Percentiles rank a stretch among this genome's conserved stretches.
Evolutionary conservation across 495 filamentous ascomycete species (phyloP).

Genomic region (Xylaria venustula): DNA sequence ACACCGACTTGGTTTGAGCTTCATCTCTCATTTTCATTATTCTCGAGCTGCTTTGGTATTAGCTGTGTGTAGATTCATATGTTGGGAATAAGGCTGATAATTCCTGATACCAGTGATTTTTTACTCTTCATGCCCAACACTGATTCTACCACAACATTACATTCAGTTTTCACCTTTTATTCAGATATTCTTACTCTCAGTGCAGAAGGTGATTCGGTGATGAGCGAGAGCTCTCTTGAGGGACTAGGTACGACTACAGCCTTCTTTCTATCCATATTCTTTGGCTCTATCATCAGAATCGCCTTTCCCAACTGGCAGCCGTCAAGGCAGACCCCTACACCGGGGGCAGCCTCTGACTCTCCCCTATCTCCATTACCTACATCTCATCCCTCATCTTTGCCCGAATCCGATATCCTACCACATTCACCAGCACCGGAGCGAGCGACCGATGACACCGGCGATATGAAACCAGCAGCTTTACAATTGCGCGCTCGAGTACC

Average conservation of each 20-base stretch:
- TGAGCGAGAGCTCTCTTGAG: slow-evolving; percentile 84
- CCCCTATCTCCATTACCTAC: slow-evolving; percentile 12
- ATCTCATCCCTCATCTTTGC: slow-evolving; percentile 10
- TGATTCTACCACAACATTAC: slow-evolving; percentile 62
- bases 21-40: background rate
- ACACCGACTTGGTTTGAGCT: background rate
- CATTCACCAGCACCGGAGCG: slow-evolving; percentile 7
- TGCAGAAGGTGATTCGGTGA: slow-evolving; percentile 88
- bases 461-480: slow-evolving; percentile 15
- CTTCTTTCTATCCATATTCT: slow-evolving; percentile 68
- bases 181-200: slow-evolving; percentile 86
- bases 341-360: slow-evolving; percentile 5
- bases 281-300: slow-evolving; percentile 64
- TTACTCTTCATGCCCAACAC: slow-evolving; percentile 86
- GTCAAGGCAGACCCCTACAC: slow-evolving; percentile 10
- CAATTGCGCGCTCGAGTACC: slow-evolving; percentile 12
- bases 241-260: slow-evolving; percentile 86
- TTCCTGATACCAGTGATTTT: slow-evolving; percentile 65
- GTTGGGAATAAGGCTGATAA: slow-evolving; percentile 18
- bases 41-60: too few relatives aligned
- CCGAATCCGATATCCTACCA: slow-evolving; percentile 4
- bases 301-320: slow-evolving; percentile 37
- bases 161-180: slow-evolving; percentile 88
- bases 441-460: slow-evolving; percentile 11
- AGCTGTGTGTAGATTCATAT: too few relatives aligned